Conservation (phyloP, 345 rosid species). For the Eutrema heterophyllum region DNA sequence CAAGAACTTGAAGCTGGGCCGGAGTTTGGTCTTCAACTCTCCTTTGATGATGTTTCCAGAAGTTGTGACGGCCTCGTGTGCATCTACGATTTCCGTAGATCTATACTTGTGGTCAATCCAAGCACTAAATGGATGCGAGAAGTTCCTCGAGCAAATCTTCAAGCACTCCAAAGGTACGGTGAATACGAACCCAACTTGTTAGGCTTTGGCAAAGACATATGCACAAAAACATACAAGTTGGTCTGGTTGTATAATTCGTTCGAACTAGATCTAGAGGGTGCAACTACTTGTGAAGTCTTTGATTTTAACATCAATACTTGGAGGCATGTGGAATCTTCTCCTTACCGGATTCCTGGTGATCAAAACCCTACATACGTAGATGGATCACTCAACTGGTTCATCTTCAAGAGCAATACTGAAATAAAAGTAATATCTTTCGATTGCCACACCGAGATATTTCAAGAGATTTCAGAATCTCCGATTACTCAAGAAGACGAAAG, state of each 20-base stretch:
- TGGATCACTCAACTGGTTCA: not conserved
- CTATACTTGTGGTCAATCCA: not conserved
- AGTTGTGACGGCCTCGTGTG: not conserved
- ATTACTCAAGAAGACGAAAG: not conserved
- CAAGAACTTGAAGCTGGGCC: not conserved
- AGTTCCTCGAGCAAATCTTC: not conserved
- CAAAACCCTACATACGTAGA: not conserved
- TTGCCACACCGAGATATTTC: slow-evolving; percentile 2
- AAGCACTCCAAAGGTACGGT: not conserved
- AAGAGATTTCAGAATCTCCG: not conserved
- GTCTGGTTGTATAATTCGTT: not conserved
- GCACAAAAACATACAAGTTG: not conserved
- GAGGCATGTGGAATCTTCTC: not conserved
- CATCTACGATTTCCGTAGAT: not conserved
- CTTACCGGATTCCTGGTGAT: not conserved
- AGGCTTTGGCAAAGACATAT: slow-evolving; percentile 1
- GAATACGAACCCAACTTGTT: not conserved
- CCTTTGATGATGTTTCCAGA: not conserved
- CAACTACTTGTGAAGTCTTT: slow-evolving; percentile 2
- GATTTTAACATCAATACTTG: not conserved
- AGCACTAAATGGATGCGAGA: not conserved
- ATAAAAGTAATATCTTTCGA: not conserved
- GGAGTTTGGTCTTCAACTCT: not conserved
- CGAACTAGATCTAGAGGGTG: not conserved
- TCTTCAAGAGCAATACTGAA: not conserved